Percentiles rank a stretch among this genome's conserved stretches.
These are phyloP conservation scores for Tolypocladium nubicola DNA, from an alignment of 2,329 filamentous ascomycete species.

Conservation along the genomic window DNA sequence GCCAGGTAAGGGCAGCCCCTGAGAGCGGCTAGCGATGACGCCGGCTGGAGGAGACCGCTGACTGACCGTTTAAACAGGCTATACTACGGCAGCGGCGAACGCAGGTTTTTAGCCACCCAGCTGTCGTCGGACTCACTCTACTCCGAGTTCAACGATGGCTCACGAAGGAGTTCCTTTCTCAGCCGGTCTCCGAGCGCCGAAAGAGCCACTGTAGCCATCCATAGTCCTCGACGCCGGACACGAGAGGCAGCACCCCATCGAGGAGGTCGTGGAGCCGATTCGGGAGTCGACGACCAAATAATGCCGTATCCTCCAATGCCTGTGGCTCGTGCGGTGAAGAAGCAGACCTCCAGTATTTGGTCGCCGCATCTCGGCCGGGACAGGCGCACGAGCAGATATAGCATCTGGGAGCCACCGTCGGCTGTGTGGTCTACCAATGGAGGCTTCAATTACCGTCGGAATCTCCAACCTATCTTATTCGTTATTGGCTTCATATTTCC, in stretches of 20 bases:
- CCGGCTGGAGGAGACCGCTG: neutral
- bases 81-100: constrained; percentile 61
- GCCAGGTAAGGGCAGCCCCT: constrained; percentile 29
- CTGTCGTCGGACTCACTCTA: constrained; percentile 34
- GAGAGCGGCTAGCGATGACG: neutral
- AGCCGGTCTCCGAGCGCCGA: constrained; percentile 40
- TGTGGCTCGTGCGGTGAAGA: constrained; percentile 22
- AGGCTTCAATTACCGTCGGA: constrained; percentile 53
- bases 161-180: constrained; percentile 32
- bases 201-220: constrained; percentile 32
- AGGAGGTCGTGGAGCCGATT: neutral
- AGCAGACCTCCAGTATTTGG: constrained; percentile 54
- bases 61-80: constrained; percentile 29
- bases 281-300: constrained; percentile 13
- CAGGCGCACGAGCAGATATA: constrained; percentile 44
- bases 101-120: constrained; percentile 35
- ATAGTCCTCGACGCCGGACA: constrained; percentile 33
- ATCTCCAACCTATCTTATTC: constrained; percentile 66
- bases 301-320: constrained; percentile 20
- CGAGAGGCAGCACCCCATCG: constrained; percentile 20
- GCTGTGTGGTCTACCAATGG: constrained; percentile 53
- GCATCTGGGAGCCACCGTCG: constrained; percentile 65
- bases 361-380: constrained; percentile 63
- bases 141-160: constrained; percentile 37
- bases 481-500: constrained; percentile 69